A percentile compares a stretch with the other conserved stretches of the same genome.
Conservation (phyloP, 177 flowering plant genomes). For the Telopea speciosissima region DNA sequence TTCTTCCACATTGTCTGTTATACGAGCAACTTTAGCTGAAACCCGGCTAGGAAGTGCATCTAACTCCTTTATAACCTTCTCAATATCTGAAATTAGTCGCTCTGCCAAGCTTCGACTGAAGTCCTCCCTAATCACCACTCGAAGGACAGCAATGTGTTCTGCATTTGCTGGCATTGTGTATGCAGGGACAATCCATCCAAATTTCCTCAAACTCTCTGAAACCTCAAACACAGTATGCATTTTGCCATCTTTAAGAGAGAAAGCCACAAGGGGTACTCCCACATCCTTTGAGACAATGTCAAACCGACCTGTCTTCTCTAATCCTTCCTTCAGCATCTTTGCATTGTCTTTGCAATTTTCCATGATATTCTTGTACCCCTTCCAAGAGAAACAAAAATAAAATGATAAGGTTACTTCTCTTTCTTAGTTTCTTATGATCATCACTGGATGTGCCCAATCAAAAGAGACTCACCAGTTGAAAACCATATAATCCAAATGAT, state of each 20-base stretch:
- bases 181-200: constrained; percentile 67
- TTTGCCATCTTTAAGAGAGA: constrained; percentile 42
- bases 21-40: constrained; percentile 12
- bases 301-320: constrained; percentile 43
- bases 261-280: constrained; percentile 62
- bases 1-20: constrained; percentile 12
- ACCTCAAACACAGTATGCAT: constrained; percentile 41
- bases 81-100: constrained; percentile 44
- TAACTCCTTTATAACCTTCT: constrained; percentile 46
- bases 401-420: too few species aligned
- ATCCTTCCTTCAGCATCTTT: constrained; percentile 32
- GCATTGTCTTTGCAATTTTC: constrained; percentile 51
- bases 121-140: constrained; percentile 76
- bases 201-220: constrained; percentile 37
- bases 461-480: too few species aligned
- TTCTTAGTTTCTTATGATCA: too few species aligned
- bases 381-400: not conserved
- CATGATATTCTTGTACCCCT: constrained; percentile 54
- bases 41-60: constrained; percentile 20
- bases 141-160: constrained; percentile 56
- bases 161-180: constrained; percentile 59
- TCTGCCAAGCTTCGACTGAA: constrained; percentile 60
- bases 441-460: too few species aligned
- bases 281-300: constrained; percentile 49
- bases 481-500: too few species aligned